A percentile compares a stretch with the other conserved stretches of the same genome.
These are phyloP conservation scores for Lichtheimia ramosa DNA, from an alignment of 371 early-diverging fungal genomes.

Conservation along the genomic window DNA sequence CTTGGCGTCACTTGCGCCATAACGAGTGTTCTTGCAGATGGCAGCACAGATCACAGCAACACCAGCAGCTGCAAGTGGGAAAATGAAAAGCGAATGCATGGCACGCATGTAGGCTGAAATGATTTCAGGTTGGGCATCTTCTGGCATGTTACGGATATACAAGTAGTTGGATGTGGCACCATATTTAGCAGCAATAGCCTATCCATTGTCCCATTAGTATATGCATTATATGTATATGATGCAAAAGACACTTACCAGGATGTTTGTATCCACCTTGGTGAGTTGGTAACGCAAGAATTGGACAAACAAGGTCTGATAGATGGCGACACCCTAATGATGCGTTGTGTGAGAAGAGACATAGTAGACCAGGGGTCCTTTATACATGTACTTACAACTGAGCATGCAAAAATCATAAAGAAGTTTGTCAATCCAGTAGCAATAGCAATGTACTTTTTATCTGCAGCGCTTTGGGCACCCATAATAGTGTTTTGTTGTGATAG, in stretches of 20 bases:
- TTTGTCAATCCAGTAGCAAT: conserved; percentile 56
- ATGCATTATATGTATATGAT: too few relatives aligned
- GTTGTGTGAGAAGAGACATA: not conserved
- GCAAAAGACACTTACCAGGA: conserved; percentile 2
- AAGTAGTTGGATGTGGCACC: conserved; percentile 34
- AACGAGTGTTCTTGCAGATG: conserved; percentile 35
- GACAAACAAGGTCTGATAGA: conserved; percentile 30
- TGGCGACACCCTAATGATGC: conserved; percentile 27
- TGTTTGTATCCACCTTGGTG: not conserved
- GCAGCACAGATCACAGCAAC: conserved; percentile 50
- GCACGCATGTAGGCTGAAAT: conserved; percentile 58
- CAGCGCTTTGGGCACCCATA: conserved; percentile 58
- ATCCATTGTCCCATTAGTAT: not conserved
- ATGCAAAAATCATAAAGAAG: conserved; percentile 40
- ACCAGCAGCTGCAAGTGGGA: conserved; percentile 56
- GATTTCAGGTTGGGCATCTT: conserved; percentile 35
- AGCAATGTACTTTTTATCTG: conserved; percentile 54
- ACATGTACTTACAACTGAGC: conserved; percentile 19
- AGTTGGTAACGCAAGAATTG: conserved; percentile 18
- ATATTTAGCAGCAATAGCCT: conserved; percentile 21
- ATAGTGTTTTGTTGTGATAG: conserved; percentile 62
- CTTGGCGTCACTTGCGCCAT: conserved; percentile 12
- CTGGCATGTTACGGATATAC: conserved; percentile 30
- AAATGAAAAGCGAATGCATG: conserved; percentile 55
- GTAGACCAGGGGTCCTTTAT: not conserved